Conservation (phyloP, 1,284 basidiomycete genomes). For the Ganoderma resinaceum region DNA sequence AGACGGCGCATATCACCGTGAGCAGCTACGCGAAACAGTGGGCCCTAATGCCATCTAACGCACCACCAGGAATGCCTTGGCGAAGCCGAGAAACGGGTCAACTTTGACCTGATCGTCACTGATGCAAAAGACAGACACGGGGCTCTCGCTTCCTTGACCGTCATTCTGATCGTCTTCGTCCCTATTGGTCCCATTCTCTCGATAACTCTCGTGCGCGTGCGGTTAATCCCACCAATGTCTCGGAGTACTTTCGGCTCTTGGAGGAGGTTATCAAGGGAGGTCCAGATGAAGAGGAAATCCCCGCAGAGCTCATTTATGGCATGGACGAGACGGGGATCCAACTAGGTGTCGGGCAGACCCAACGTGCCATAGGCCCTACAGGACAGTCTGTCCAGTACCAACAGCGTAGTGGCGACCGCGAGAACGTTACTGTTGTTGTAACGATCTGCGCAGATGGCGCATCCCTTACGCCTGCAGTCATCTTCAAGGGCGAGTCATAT, state of each 20-base stretch:
- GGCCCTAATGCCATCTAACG: no score
- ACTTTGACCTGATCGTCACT: no score
- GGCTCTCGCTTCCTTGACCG: not conserved
- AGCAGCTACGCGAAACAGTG: no score
- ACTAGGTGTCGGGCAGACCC: not conserved
- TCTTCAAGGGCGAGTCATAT: not conserved
- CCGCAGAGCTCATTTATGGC: not conserved
- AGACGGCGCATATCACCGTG: no score
- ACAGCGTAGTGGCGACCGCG: slow-evolving; percentile 38
- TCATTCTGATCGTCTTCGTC: not conserved
- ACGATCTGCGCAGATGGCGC: slow-evolving; percentile 48
- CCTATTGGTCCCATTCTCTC: not conserved
- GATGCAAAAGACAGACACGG: no score
- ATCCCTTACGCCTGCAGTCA: not conserved
- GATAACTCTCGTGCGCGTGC: not conserved
- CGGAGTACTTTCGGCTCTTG: not conserved
- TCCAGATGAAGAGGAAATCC: not conserved
- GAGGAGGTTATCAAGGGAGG: not conserved
- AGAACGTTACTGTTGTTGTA: slow-evolving; percentile 48
- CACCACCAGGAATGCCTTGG: no score
- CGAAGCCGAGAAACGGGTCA: no score
- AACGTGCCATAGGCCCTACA: no score
- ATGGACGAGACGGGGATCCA: slow-evolving; percentile 7
- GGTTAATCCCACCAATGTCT: not conserved
- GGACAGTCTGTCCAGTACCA: slow-evolving; percentile 40